Evolutionary conservation across 139 green algal genomes (phyloP), one percentile per base, ranked within the genome.

Genomic region (Raphidocelis subcapitata): DNA sequence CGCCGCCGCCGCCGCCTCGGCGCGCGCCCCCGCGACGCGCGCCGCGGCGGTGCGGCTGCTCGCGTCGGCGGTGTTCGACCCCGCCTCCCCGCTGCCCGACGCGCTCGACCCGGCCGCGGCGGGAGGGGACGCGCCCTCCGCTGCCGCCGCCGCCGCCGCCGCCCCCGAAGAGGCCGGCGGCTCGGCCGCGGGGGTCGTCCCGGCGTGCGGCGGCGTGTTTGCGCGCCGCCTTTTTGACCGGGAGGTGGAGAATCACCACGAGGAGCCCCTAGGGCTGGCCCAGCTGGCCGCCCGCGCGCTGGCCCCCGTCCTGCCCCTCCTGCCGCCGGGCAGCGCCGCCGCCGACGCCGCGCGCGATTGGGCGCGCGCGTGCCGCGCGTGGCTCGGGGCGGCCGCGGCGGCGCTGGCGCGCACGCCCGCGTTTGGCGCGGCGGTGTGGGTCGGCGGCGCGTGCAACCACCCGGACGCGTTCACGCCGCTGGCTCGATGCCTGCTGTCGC

Each of bases 191-290:
- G n/a, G n/a, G n/a, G n/a, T n/a, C n/a, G n/a, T n/a, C n/a, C n/a
- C n/a, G n/a, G n/a, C n/a, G n/a, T n/a, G n/a, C n/a, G n/a, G n/a
- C n/a, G 67, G 67, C 32, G 67, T 74, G n/a, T 18, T 66, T n/a
- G n/a, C 68, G 47, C 61, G 81, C 5, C 73, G 86, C 21, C 75
- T 97, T 32, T 97, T 97, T 76, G 92, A 97, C 55, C 85, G 83
- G 16, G 92, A 97, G 80, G 41, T 74, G 3, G 92, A 97, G 70
- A 97, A 97, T 77, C 87, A 92, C 15, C 91, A 97, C 61, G 80
- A 92, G 67, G 92, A 97, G 78, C 77, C 82, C 28, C 56, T 95
- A 64, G 77, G 94, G 41, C 26, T 87, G 16, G 85, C 84, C 0
- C 90, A 95, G 83, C 72, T 95, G 24, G 79, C 83, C 23, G 77